phyloP scores from a whole-genome alignment of 2,329 filamentous ascomycete genomes.

The Alternaria triticimaculans region DNA sequence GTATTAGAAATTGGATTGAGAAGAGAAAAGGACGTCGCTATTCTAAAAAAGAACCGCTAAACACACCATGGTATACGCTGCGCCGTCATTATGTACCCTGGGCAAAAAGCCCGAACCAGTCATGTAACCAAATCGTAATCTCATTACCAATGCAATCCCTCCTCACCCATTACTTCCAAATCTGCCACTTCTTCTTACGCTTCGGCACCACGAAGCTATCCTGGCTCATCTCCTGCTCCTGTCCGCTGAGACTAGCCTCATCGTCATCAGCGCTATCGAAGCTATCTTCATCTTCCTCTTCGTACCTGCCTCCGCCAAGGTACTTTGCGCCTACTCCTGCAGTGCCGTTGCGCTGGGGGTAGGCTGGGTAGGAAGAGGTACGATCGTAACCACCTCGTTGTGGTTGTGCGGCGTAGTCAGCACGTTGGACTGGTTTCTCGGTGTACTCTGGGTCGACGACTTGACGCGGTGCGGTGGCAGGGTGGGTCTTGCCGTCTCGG shows the following conservation, averaged over 20 bases:
- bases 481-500: conserved; percentile 21
- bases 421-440: conserved; percentile 17
- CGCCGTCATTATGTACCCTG: conserved; percentile 1
- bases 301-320: conserved; percentile 40
- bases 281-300: conserved; percentile 39
- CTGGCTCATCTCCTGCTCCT: conserved; percentile 38
- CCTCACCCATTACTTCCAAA: conserved; percentile 32
- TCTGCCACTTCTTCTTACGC: conserved; percentile 51
- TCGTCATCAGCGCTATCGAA: conserved; percentile 35
- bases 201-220: conserved; percentile 44
- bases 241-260: conserved; percentile 32
- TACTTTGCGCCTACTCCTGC: conserved; percentile 41
- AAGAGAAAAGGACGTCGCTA: neutral
- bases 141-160: conserved; percentile 3
- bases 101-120: neutral
- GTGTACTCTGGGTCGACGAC: conserved; percentile 15
- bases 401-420: conserved; percentile 27
- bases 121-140: conserved; percentile 5
- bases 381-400: conserved; percentile 30
- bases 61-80: conserved; percentile 5
- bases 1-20: neutral
- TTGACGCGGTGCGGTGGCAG: conserved; percentile 9
- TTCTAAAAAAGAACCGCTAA: neutral
- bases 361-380: conserved; percentile 28
- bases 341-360: conserved; percentile 25